phyloP scores from a whole-genome alignment of 2,329 filamentous ascomycete genomes.

The Xylaria sp. region DNA sequence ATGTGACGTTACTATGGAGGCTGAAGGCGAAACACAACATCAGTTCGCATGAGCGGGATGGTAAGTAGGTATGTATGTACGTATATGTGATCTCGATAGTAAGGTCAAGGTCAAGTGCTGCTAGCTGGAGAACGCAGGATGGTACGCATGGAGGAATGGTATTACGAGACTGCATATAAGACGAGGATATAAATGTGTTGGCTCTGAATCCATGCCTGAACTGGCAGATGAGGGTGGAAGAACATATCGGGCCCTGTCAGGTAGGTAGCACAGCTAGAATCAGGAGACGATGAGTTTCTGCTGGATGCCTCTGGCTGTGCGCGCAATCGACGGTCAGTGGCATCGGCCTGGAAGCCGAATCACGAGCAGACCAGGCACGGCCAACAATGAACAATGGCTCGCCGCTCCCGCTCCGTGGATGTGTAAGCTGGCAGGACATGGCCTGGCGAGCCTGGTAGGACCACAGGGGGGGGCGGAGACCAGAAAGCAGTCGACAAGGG shows the following conservation, averaged over 20 bases:
- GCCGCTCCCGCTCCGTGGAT: slow-evolving; percentile 12
- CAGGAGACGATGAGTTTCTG: slow-evolving; percentile 6
- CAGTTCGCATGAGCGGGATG: slow-evolving; percentile 10
- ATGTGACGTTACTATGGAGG: slow-evolving; percentile 15
- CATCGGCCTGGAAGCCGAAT: slow-evolving; percentile 13
- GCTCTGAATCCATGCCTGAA: slow-evolving; percentile 24
- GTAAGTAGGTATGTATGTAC: background rate
- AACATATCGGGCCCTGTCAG: slow-evolving; percentile 6
- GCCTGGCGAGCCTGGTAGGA: too few species aligned
- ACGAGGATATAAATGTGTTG: slow-evolving; percentile 22
- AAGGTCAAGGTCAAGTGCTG: slow-evolving; percentile 1
- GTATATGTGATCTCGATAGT: slow-evolving; percentile 8
- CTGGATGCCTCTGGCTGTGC: slow-evolving; percentile 17
- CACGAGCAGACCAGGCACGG: background rate
- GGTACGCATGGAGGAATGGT: slow-evolving; percentile 19
- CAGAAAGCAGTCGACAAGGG: slow-evolving; percentile 15
- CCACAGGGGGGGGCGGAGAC: background rate
- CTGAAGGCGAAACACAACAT: slow-evolving; percentile 16
- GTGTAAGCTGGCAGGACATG: slow-evolving; percentile 11
- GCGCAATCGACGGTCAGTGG: slow-evolving; percentile 15
- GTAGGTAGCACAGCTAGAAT: slow-evolving; percentile 8
- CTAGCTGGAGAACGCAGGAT: slow-evolving; percentile 13
- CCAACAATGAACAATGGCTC: slow-evolving; percentile 5
- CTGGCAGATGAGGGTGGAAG: slow-evolving; percentile 4
- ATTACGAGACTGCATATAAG: slow-evolving; percentile 20